These are phyloP conservation scores for Colletotrichum sp. DNA, from an alignment of 2,329 filamentous ascomycete species.

Conservation along the genomic window DNA sequence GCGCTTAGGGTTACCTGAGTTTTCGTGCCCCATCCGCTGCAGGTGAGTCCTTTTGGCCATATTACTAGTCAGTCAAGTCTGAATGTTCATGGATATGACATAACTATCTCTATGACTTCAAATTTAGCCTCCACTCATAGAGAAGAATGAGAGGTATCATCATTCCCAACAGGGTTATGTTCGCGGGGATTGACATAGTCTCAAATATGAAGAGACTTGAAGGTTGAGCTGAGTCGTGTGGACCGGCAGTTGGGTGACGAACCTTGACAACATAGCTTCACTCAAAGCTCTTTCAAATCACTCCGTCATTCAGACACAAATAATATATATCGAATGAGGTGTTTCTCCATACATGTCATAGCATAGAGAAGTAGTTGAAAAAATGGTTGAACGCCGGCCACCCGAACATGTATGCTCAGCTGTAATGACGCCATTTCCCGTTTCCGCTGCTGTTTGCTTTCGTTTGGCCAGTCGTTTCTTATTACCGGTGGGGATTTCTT, in stretches of 20 bases:
- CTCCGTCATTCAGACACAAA: neutral
- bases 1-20: neutral
- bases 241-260: neutral
- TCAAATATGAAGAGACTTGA: neutral
- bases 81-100: neutral
- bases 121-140: neutral
- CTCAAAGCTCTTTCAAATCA: neutral
- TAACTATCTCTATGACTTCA: neutral
- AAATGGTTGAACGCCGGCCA: neutral
- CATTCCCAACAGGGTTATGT: rapidly evolving
- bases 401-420: neutral
- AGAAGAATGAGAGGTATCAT: neutral
- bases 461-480: neutral
- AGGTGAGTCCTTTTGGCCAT: neutral
- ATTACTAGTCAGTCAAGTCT: neutral
- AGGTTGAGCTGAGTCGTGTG: neutral
- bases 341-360: neutral
- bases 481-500: neutral
- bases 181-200: neutral
- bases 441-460: neutral
- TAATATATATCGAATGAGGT: neutral
- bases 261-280: neutral
- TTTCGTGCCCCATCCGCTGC: neutral
- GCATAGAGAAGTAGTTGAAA: neutral
- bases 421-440: neutral